Conservation (phyloP, 2,329 filamentous ascomycete genomes). For the Pseudogymnoascus sp. region DNA sequence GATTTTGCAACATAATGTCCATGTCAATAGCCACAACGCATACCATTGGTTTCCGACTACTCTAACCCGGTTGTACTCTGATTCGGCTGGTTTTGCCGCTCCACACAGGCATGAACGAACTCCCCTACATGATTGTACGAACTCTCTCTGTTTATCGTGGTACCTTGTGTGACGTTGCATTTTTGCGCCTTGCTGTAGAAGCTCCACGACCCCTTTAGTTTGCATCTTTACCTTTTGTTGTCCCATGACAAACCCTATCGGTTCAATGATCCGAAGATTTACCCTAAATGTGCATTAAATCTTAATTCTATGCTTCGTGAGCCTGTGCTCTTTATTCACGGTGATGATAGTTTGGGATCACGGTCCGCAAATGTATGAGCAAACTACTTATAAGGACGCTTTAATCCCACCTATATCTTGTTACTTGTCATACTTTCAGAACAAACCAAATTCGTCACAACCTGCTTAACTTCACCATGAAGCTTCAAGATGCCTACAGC, state of each 20-base stretch:
- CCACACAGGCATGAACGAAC: neutral
- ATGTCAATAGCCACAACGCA: neutral
- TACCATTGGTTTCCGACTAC: neutral
- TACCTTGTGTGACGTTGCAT: neutral
- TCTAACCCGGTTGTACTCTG: too few relatives aligned
- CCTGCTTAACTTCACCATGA: neutral
- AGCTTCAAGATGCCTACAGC: neutral
- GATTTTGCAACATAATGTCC: neutral
- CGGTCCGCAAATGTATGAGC: neutral
- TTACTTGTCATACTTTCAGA: neutral
- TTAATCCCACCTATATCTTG: neutral
- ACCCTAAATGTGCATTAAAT: neutral
- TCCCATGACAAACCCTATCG: neutral
- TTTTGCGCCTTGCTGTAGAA: neutral
- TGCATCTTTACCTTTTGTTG: neutral
- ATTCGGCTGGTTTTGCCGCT: too few relatives aligned
- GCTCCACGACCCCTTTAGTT: neutral
- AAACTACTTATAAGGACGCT: neutral
- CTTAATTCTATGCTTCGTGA: neutral
- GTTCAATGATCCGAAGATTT: neutral
- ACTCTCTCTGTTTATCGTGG: neutral
- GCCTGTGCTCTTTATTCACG: neutral
- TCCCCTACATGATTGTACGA: neutral
- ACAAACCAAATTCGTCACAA: neutral
- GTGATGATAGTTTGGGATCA: neutral